Base-by-base conservation (phyloP, 768 basidiomycete species). In the Trametes gibbosa region DNA sequence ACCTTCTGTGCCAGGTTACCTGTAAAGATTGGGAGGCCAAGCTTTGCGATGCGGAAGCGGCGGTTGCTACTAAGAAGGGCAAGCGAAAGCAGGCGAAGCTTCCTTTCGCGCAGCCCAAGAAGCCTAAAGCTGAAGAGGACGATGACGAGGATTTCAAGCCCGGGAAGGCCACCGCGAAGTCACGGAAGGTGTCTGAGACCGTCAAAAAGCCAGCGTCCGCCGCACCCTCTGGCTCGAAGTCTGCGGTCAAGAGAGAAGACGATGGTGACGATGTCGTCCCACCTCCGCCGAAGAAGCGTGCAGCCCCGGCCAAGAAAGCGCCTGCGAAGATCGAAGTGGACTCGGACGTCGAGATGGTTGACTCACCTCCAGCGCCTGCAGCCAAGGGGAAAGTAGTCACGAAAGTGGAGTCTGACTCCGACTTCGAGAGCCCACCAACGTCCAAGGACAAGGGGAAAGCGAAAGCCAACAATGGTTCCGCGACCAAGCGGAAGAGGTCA, bases 401-500 rank as follows among this genome's bases (percentile, higher is more conserved):
- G 47, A 76, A 76, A 65, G 64, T 64, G 32, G 75, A 77, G 24
- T 71, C 74, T 0, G 81, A 82, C 23, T 74, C 74, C 8, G 82
- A 81, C 39, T 72, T 75, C 10, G 80, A 78, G 35, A 61, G 74
- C 5, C 45, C 56, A 2, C 46, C 58, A 9, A 39, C 61, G 9
- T 52, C 68, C 25, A 62, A 71, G 56, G 64, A 69, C 7, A 82
- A 78, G 56, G 75, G 71, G 34, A 83, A 82, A 57, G 77, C 69
- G 37, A 84, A 82, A 63, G 77, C 72, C 2, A 76, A 76, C 65
- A 69, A 70, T 17, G 64, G 67, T 16, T 68, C 74, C 0, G 47
- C 63, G 0, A 25, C 50, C 43, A 92, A 92, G 72, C 84, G 89
- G 42, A 92, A 91, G 72, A 88, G 82, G 90, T 87, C 50, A 32